Base-by-base conservation (phyloP, 139 green algal genomes). In the Chlorokybus atmophyticus region DNA sequence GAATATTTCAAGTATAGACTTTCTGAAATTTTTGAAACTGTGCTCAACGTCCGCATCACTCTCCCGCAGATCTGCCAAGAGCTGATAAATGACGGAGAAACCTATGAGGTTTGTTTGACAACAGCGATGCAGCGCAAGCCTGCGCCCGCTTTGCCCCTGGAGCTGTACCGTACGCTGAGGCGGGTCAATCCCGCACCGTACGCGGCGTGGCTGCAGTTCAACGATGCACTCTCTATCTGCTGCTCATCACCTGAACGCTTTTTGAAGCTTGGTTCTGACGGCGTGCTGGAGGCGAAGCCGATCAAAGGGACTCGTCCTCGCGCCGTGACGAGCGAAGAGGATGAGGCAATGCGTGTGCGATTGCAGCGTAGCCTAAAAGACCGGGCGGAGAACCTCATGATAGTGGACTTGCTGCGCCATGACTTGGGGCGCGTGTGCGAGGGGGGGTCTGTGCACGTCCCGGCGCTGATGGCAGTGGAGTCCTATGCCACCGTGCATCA, bases 321-420 rank as follows among this genome's bases (percentile, higher is more conserved):
- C 5, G 54, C 51, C 29, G n/a, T n/a, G 1, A 59, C 30, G 58
- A 49, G 74, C 2, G 59, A 62, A 3, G 60, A 72, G 1, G 90
- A 96, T 54, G 63, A 50, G n/a, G 52, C 53, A 2, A 54, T 81
- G 21, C 74, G 71, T 6, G 50, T 41, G 25, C 68, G 54, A 38
- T 73, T 89, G 21, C 61, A 57, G 24, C 23, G 40, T 35, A 87
- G 75, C 14, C 85, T 90, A 48, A 98, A 97, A 77, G 87, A 94
- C 55, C 75, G 86, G 3, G 85, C 89, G 4, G 91, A 99, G 71
- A 99, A 99, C 62, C 75, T 99, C n/a, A 99, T 99, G 91, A 99
- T 99, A 32, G 89, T 97, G 32, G 91, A 99, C 77, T 77, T 99
- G 59, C 74, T 99, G 41, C 78, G 91, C 25, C 97, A 99, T 66